A percentile compares a stretch with the other conserved stretches of the same genome.
These are phyloP conservation scores for Crithidia expoeki DNA, from an alignment of 208 protist species.

Conservation along the genomic window DNA sequence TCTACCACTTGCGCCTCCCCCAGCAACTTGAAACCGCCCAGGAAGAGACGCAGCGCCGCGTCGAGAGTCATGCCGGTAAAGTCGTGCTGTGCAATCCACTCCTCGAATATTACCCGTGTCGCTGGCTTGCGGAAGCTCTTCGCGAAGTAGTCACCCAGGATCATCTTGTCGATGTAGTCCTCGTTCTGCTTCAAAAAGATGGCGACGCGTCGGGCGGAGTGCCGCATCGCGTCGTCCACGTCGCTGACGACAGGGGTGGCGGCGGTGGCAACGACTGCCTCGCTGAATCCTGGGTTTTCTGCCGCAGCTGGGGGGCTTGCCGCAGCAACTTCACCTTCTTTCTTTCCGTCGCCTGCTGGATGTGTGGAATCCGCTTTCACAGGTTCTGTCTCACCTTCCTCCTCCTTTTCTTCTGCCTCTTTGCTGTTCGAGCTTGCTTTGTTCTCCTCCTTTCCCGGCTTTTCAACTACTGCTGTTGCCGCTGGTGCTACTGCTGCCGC, in stretches of 20 bases:
- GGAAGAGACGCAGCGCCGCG: slow-evolving; percentile 80
- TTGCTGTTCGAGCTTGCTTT: neutral
- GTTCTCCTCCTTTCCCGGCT: neutral
- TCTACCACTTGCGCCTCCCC: slow-evolving; percentile 87
- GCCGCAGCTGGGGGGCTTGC: neutral
- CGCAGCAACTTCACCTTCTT: neutral
- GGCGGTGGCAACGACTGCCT: neutral
- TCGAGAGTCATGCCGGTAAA: slow-evolving; percentile 78
- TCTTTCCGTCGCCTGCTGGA: neutral
- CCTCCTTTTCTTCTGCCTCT: neutral
- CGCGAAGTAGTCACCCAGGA: slow-evolving; percentile 86
- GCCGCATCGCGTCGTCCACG: slow-evolving; percentile 30
- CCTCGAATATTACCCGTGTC: slow-evolving; percentile 67
- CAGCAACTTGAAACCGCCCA: slow-evolving; percentile 86
- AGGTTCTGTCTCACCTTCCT: neutral
- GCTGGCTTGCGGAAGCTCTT: slow-evolving; percentile 66
- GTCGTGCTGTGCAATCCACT: slow-evolving; percentile 83
- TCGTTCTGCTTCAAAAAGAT: slow-evolving; percentile 67
- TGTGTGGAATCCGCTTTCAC: neutral
- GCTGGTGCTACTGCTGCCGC: neutral
- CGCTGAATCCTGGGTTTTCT: neutral
- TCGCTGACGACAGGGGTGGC: slow-evolving; percentile 11
- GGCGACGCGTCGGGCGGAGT: slow-evolving; percentile 43
- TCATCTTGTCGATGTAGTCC: slow-evolving; percentile 78
- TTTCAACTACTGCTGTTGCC: neutral